A percentile compares a stretch with the other conserved stretches of the same genome.
These are phyloP conservation scores for Penicillium sp. DNA, from an alignment of 2,329 filamentous ascomycete genomes.

Conservation along the genomic window DNA sequence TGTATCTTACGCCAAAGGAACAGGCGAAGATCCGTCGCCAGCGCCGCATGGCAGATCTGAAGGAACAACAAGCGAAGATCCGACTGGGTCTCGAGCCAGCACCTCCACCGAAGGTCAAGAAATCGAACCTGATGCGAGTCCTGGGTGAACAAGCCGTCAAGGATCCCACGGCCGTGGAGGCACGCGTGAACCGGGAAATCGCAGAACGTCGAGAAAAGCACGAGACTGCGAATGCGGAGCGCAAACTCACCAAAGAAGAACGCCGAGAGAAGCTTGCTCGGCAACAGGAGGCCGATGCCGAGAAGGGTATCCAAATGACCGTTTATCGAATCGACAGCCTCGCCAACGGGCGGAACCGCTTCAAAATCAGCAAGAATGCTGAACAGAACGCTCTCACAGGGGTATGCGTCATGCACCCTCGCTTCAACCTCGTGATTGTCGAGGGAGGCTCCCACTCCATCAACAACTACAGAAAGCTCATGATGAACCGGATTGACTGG, in stretches of 20 bases:
- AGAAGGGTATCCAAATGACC: slow-evolving; percentile 72
- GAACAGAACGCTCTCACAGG: slow-evolving; percentile 81
- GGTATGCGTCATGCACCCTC: slow-evolving; percentile 83
- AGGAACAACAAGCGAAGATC: slow-evolving; percentile 94
- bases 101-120: slow-evolving; percentile 91
- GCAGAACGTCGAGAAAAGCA: slow-evolving; percentile 74
- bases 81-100: slow-evolving; percentile 80
- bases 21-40: slow-evolving; percentile 84
- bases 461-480: slow-evolving; percentile 78
- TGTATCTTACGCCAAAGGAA: slow-evolving; percentile 85
- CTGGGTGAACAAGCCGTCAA: slow-evolving; percentile 86
- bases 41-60: slow-evolving; percentile 81
- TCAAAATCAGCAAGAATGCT: slow-evolving; percentile 84
- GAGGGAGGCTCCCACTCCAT: slow-evolving; percentile 82
- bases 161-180: slow-evolving; percentile 93
- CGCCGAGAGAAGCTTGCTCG: slow-evolving; percentile 73
- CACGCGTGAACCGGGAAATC: slow-evolving; percentile 85
- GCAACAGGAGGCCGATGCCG: slow-evolving; percentile 81
- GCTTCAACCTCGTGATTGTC: slow-evolving; percentile 78
- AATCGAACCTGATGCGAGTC: slow-evolving; percentile 94
- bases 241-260: slow-evolving; percentile 82
- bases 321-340: slow-evolving; percentile 85
- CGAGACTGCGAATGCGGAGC: slow-evolving; percentile 66
- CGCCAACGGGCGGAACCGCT: slow-evolving; percentile 83
- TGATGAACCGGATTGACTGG: slow-evolving; percentile 92